These are phyloP conservation scores for Wallacemonas rigidus DNA, from an alignment of 208 protist species.

Conservation along the genomic window DNA sequence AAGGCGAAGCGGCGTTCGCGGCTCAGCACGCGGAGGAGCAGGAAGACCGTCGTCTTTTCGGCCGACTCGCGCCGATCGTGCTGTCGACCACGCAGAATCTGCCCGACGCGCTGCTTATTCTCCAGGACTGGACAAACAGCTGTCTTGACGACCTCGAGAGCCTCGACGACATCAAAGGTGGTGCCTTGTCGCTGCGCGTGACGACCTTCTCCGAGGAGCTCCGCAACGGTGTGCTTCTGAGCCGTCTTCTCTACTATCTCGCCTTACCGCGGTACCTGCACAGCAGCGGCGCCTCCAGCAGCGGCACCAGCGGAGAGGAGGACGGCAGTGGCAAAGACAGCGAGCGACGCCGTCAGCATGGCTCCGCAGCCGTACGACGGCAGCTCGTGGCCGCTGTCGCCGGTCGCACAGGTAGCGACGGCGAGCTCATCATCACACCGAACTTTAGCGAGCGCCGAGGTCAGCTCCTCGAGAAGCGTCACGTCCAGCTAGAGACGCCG, in stretches of 20 bases:
- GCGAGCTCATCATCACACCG: slow-evolving; percentile 12
- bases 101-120: slow-evolving; percentile 76
- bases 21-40: slow-evolving; percentile 12
- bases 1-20: slow-evolving; percentile 7
- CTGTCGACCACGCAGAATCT: slow-evolving; percentile 62
- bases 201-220: slow-evolving; percentile 78
- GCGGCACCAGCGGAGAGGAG: slow-evolving; percentile 26
- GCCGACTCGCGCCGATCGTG: slow-evolving; percentile 80
- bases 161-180: slow-evolving; percentile 82
- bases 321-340: slow-evolving; percentile 17
- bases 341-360: neutral
- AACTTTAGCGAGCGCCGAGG: slow-evolving; percentile 55
- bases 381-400: slow-evolving; percentile 1
- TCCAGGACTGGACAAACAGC: slow-evolving; percentile 87
- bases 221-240: slow-evolving; percentile 79
- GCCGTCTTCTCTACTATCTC: slow-evolving; percentile 87
- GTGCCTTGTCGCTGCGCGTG: slow-evolving; percentile 68
- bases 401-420: neutral
- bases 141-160: slow-evolving; percentile 83
- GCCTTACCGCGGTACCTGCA: slow-evolving; percentile 82
- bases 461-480: slow-evolving; percentile 72
- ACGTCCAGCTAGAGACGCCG: slow-evolving; percentile 84
- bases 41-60: slow-evolving; percentile 82
- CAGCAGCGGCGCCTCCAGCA: slow-evolving; percentile 34
- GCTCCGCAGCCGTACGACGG: slow-evolving; percentile 3